Base-by-base conservation (phyloP, 2,329 filamentous ascomycete genomes). In the Clarireedia monteithiana region DNA sequence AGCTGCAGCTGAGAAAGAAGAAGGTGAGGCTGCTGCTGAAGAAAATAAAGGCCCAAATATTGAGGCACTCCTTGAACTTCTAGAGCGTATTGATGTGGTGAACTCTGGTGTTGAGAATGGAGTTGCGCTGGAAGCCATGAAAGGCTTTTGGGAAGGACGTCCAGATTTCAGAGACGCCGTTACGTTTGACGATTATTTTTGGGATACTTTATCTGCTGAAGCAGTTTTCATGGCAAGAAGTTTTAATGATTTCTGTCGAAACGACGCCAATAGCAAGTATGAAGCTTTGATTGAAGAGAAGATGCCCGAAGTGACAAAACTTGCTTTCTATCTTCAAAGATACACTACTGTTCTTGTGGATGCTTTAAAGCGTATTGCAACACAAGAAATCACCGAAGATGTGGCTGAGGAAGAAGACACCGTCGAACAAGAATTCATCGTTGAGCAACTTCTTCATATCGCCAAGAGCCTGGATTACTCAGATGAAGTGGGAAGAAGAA, bases 381-480 rank as follows among this genome's bases (percentile, higher is more conserved):
- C 74, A 38, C 74, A 81, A 56, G 52, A 79, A 23, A 75, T 73
- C 1, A 78, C 74, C 2, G 75, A 83, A 1, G 81, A 82, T 23
- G 48, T 56, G 14, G 88, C 89, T 5, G 79, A 77, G 4, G 88
- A 91, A 58, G 89, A 95, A 65, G 88, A 95, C 62, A 87, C 87
- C 0, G 85, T 91, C 6, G 91, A 96, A 69, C 86, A 91, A 64
- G 92, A 97, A 70, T 99, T 99, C 65, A 88, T 96, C 60, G 88
- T 96, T 40, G 91, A 97, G 69, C 95, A 99, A 68, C 78, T 99
- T 56, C 83, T 99, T 38, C 88, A 96, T 65, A 95, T 99, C 67
- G 88, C 90, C 5, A 79, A 91, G 58, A 95, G 89, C 1, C 81
- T 97, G 50, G 94, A 99, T 72, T 99, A 97, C 71, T 91, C 89